Conservation (phyloP, 2,329 filamentous ascomycete genomes). For the Fusarium sp. region DNA sequence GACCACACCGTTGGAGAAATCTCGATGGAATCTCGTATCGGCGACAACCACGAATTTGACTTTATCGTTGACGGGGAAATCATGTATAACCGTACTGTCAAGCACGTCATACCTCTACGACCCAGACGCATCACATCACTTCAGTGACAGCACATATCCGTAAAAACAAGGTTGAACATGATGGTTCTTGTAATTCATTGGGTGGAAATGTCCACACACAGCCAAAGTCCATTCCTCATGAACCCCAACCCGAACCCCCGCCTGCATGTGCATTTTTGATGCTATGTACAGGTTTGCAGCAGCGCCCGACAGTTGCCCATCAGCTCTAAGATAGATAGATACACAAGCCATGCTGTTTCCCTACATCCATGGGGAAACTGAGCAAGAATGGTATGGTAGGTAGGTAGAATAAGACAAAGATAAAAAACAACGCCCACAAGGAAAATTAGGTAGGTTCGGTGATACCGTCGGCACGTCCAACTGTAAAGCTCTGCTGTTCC, state of each 20-base stretch:
- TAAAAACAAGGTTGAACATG: constrained; percentile 15
- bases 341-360: constrained; percentile 13
- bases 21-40: constrained; percentile 21
- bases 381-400: constrained; percentile 9
- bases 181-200: constrained; percentile 31
- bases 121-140: not conserved
- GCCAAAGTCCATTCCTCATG: not conserved
- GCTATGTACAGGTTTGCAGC: constrained; percentile 37
- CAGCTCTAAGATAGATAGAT: constrained; percentile 39
- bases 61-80: constrained; percentile 1
- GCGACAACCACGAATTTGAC: constrained; percentile 1
- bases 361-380: constrained; percentile 4
- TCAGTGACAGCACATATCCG: not conserved
- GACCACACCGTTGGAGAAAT: not conserved
- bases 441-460: constrained; percentile 38
- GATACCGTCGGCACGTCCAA: constrained; percentile 37
- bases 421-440: constrained; percentile 31
- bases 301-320: constrained; percentile 28
- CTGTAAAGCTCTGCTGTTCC: constrained; percentile 25
- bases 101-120: constrained; percentile 23
- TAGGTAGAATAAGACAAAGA: constrained; percentile 4
- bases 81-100: not conserved
- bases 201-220: constrained; percentile 1
- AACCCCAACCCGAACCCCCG: constrained; percentile 10
- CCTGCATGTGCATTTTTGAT: constrained; percentile 24